Evolutionary conservation across 768 basidiomycete genomes (phyloP).

Genomic region (Strobilomyces dryophilus): DNA sequence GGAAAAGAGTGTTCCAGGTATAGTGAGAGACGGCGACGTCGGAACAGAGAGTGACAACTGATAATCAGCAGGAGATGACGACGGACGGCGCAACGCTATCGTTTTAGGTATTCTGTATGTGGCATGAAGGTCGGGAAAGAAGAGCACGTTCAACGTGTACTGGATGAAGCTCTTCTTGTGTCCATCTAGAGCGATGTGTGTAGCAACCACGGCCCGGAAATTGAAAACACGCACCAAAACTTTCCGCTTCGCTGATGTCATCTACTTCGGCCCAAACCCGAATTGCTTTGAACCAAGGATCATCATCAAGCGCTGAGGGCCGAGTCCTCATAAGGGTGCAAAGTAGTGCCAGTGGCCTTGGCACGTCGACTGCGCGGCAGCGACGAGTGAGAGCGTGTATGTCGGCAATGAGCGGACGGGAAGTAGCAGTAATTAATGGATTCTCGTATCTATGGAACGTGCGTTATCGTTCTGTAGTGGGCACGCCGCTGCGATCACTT

Average conservation of each 20-base stretch:
- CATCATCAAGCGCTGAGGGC: slow-evolving; percentile 22
- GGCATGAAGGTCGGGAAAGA: slow-evolving; percentile 69
- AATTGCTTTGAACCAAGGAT: slow-evolving; percentile 56
- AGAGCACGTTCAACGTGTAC: slow-evolving; percentile 72
- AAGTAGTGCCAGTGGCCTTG: slow-evolving; percentile 61
- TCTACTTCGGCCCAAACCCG: slow-evolving; percentile 73
- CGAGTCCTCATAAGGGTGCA: slow-evolving; percentile 49
- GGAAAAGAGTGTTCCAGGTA: slow-evolving; percentile 56
- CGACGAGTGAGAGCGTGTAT: slow-evolving; percentile 61
- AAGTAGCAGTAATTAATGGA: slow-evolving; percentile 70
- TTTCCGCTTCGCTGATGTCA: slow-evolving; percentile 74
- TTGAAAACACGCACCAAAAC: slow-evolving; percentile 52
- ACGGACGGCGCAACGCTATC: slow-evolving; percentile 32
- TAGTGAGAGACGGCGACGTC: slow-evolving; percentile 45
- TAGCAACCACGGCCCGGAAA: background rate
- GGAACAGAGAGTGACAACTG: slow-evolving; percentile 27
- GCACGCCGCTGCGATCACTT: slow-evolving; percentile 14
- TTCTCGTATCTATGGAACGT: slow-evolving; percentile 62
- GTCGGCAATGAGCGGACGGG: slow-evolving; percentile 67
- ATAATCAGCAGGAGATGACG: slow-evolving; percentile 28
- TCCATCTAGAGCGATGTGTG: slow-evolving; percentile 48
- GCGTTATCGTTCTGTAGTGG: slow-evolving; percentile 6
- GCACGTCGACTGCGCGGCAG: slow-evolving; percentile 59
- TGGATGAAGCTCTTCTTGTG: slow-evolving; percentile 71
- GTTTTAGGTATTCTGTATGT: slow-evolving; percentile 38